phyloP scores from a whole-genome alignment of 192 early-diverging fungal genomes.

The Coemansia asiatica region DNA sequence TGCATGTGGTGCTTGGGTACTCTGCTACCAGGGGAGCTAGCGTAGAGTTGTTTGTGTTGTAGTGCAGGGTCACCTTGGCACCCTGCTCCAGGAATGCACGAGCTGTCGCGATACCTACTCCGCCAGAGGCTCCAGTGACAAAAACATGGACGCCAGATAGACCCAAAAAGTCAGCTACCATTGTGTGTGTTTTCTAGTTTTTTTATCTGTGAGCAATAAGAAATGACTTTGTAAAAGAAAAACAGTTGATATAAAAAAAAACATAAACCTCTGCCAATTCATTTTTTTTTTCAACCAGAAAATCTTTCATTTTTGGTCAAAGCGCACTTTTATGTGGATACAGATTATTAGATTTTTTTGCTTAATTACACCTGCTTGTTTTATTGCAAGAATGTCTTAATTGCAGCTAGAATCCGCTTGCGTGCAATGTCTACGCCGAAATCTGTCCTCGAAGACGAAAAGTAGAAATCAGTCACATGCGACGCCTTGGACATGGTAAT shows the following conservation, averaged over 20 bases:
- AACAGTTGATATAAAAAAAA: too few species aligned
- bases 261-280: too few species aligned
- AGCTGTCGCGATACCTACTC: slow-evolving; percentile 56
- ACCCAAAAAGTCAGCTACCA: slow-evolving; percentile 28
- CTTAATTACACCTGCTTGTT: not conserved
- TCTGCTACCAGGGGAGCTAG: slow-evolving; percentile 29
- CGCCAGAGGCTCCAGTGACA: slow-evolving; percentile 62
- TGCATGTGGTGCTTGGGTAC: slow-evolving; percentile 23
- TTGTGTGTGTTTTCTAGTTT: not conserved
- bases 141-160: slow-evolving; percentile 52
- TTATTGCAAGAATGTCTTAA: slow-evolving; percentile 24
- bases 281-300: too few species aligned
- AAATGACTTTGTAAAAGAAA: too few species aligned
- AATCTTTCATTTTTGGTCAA: too few species aligned
- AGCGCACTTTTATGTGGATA: too few species aligned
- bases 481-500: slow-evolving; percentile 50
- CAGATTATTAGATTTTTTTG: too few species aligned
- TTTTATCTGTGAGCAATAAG: too few species aligned
- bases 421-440: slow-evolving; percentile 49
- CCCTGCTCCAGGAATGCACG: slow-evolving; percentile 54
- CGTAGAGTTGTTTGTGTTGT: slow-evolving; percentile 39
- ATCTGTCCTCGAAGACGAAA: slow-evolving; percentile 27
- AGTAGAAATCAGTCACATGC: slow-evolving; percentile 53
- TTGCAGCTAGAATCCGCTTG: slow-evolving; percentile 32
- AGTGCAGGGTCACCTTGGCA: slow-evolving; percentile 57